Evolutionary conservation across 2,329 filamentous ascomycete genomes (phyloP), one percentile per base, ranked within the genome.

Genomic region (Emmonsia crescens): DNA sequence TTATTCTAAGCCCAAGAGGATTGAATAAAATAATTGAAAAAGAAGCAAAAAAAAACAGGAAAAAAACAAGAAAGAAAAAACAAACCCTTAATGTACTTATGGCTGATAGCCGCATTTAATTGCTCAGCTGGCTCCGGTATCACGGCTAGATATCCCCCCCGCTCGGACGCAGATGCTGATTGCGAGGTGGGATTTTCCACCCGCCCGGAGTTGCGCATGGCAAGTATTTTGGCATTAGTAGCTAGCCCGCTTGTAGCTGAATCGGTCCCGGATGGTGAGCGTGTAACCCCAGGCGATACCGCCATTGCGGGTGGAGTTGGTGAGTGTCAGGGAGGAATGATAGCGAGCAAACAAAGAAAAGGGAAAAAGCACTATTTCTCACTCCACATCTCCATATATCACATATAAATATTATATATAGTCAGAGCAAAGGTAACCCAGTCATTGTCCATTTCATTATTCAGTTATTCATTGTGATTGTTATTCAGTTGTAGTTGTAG

Each of bases 71-170:
- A 48, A 40, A 36, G 51, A 6, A 8, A n/a, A 49, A 38, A 65
- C 73, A 38, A 72, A 87, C 89, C 90, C 79, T 95, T 96, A 66
- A 94, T 84, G 74, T 96, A 99, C 80, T 94, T 96, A 67, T 84
- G 83, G 75, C 91, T 91, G 70, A 91, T 88, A 58, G 88, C 85
- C 62, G 89, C 86, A 71, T 93, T 93, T 73, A 92, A 82, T 72
- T 90, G 87, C 75, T 93, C 89, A n/a, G 89, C 77, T 60, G 79
- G 74, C 60, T 79, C 78, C 48, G 73, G 73, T 49, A 76, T 74
- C 40, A 67, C 8, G 67, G 59, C 57, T 5, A 56, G 36, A n/a
- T 59, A 46, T 14, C 59, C 64, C 5, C 46, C 51, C 21, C 55
- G 56, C 33, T 56, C 27, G 14, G 49, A 6, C 2, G 21, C 38